Evolutionary conservation across 352 stramenopile genomes (phyloP), one percentile per base, ranked within the genome.

Genomic region (Globisporangium cystogenes): DNA sequence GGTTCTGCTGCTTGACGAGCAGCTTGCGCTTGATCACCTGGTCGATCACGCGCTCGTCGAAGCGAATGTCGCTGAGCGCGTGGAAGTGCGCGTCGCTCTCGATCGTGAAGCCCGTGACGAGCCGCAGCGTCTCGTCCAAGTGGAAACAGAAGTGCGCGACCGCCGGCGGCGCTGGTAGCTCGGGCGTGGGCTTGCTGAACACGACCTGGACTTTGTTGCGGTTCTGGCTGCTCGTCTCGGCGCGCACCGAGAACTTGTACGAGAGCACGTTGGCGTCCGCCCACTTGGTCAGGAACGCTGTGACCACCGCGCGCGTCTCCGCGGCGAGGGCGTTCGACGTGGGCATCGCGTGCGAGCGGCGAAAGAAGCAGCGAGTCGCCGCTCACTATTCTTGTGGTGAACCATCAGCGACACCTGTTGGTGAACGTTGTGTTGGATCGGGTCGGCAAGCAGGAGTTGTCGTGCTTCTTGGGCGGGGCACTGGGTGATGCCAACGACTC

Each of bases 21-120:
- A 86, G 50, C 54, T 90, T 90, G 50, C 70, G 72, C 26, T 74
- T 66, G 23, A 90, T 63, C 7, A 84, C 72, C 10, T 72, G 74
- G 41, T 82, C 66, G 16, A 90, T 59, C 26, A 83, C 52, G 18
- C 57, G 55, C 48, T 90, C 76, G 47, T 87, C 61, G 37, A 86
- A 87, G 26, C 63, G 68, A 37, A 79, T 41, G 10, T 66, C 51
- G 21, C 65, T 48, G 24, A 84, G 47, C 20, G 65, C 57, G 55
- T 84, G 75, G 51, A 85, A 75, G 53, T 90, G 79, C 41, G 65
- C 62, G 46, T 90, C 79, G 23, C 74, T 70, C 57, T 87, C 79
- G 20, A 86, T 59, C 2, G 65, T 81, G 65, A 87, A 90, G 8
- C 74, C 74, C 15, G 57, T 45, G 7, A 87, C 76, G 5, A 54